Evolutionary conservation across 108 stramenopile species (phyloP).

Genomic region (Pseudonitzschia pungens): DNA sequence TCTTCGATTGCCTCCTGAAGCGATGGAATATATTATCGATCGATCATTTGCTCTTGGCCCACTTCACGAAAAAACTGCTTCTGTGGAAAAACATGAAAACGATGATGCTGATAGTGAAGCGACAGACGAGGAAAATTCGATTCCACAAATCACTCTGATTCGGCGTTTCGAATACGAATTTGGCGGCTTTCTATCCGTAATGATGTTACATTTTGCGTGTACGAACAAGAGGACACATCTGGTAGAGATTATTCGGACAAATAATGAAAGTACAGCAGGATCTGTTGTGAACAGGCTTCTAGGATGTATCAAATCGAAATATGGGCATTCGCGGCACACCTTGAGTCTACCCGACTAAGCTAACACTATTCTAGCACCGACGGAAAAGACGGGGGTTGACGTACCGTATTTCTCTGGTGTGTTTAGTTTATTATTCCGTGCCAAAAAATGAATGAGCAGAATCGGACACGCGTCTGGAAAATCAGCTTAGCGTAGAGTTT

Average conservation of each 20-base stretch:
- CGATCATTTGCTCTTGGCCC: not conserved
- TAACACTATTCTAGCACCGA: no score
- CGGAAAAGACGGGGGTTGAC: no score
- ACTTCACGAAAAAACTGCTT: not conserved
- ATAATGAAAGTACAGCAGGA: not conserved
- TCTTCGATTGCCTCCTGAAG: not conserved
- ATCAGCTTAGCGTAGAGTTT: no score
- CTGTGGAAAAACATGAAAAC: not conserved
- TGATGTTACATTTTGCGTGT: slow-evolving; percentile 6
- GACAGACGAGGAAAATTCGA: not conserved
- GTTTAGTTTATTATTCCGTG: no score
- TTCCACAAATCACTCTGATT: not conserved
- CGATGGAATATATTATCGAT: not conserved
- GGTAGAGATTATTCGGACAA: not conserved
- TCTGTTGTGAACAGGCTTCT: no score
- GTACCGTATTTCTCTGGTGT: no score
- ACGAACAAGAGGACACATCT: not conserved
- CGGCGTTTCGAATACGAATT: slow-evolving; percentile 4
- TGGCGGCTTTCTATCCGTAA: not conserved
- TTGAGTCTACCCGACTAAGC: no score
- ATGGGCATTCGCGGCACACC: no score
- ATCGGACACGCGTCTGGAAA: no score
- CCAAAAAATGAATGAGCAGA: no score
- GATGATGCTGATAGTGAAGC: not conserved
- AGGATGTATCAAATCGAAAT: no score